Evolutionary conservation across 2,329 filamentous ascomycete species (phyloP).

Genomic region (Fusarium protoensiforme): DNA sequence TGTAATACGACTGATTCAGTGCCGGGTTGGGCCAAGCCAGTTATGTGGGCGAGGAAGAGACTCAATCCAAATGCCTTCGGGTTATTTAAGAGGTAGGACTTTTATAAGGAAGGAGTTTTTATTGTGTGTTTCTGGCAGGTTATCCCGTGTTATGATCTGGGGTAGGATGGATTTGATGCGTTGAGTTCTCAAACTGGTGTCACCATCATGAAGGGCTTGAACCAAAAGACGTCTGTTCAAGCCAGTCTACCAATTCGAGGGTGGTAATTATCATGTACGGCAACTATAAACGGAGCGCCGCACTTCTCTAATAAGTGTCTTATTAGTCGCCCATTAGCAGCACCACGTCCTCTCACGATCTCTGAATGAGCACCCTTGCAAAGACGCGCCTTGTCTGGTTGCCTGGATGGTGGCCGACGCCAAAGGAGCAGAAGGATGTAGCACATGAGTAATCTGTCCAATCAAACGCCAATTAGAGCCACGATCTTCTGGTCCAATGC

Average conservation of each 20-base stretch:
- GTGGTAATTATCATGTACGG: not conserved
- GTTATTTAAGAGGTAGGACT: not conserved
- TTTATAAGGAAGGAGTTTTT: not conserved
- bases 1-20: not conserved
- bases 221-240: not conserved
- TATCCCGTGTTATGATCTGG: not conserved
- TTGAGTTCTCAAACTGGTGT: not conserved
- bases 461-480: not conserved
- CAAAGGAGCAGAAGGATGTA: not conserved
- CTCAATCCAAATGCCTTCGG: not conserved
- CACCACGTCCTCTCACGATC: not conserved
- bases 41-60: not conserved
- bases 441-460: not conserved
- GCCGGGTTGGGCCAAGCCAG: not conserved
- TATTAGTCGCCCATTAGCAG: not conserved
- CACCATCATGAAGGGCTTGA: not conserved
- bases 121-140: not conserved
- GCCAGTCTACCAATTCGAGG: not conserved
- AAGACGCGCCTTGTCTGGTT: not conserved
- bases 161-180: not conserved
- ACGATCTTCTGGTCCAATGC: not conserved
- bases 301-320: fast-evolving
- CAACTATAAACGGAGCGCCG: not conserved
- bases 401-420: not conserved
- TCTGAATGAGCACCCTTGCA: not conserved